These are phyloP conservation scores for Periconia digitata DNA, from an alignment of 2,329 filamentous ascomycete species.

Conservation along the genomic window DNA sequence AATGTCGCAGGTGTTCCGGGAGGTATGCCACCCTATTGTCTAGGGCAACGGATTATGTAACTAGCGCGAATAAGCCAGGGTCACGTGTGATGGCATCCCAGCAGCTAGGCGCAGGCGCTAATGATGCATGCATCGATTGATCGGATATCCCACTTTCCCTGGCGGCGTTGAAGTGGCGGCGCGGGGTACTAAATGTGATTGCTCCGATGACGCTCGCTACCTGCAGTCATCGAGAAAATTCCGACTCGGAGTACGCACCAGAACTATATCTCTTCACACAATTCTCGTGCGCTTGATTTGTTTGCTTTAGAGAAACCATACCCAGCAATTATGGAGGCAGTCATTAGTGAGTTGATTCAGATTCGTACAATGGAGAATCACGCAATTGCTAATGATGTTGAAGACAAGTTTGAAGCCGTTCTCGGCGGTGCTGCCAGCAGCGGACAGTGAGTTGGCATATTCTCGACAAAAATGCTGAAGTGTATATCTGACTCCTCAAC, in stretches of 20 bases:
- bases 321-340: conserved; percentile 40
- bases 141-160: conserved; percentile 19
- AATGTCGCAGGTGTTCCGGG: neutral
- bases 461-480: neutral
- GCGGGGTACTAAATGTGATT: conserved; percentile 18
- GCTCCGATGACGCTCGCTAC: conserved; percentile 32
- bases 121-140: no score
- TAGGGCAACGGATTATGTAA: neutral
- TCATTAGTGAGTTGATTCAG: conserved; percentile 28
- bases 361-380: conserved; percentile 5
- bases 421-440: conserved; percentile 23
- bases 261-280: conserved; percentile 25
- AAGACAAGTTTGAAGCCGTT: conserved; percentile 37
- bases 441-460: conserved; percentile 36
- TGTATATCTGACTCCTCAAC: conserved; percentile 15
- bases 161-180: conserved; percentile 17
- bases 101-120: no score
- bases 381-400: conserved; percentile 16
- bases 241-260: conserved; percentile 34
- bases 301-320: conserved; percentile 11
- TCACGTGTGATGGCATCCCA: no score
- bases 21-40: neutral
- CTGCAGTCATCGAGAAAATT: conserved; percentile 16
- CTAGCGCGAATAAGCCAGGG: no score
- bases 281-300: conserved; percentile 11